Conservation (phyloP, 2,329 filamentous ascomycete genomes). For the Ascocoryne sarcoides region DNA sequence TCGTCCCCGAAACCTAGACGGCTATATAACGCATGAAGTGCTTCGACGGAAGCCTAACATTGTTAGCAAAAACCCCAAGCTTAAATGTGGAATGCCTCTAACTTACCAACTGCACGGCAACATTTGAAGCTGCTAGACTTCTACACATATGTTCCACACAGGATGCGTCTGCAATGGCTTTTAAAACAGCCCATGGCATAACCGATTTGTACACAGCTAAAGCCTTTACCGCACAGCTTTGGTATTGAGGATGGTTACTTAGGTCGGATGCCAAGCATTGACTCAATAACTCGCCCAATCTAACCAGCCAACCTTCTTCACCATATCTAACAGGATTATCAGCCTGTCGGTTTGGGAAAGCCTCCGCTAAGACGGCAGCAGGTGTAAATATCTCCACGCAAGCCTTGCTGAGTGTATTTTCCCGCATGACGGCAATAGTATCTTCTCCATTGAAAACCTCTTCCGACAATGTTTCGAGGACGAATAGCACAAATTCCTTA, state of each 20-base stretch:
- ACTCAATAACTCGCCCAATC: slow-evolving; percentile 65
- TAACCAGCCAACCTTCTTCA: slow-evolving; percentile 77
- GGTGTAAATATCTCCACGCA: slow-evolving; percentile 94
- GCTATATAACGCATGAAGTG: slow-evolving; percentile 73
- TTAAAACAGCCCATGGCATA: slow-evolving; percentile 81
- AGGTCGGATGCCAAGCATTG: slow-evolving; percentile 61
- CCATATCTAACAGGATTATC: slow-evolving; percentile 61
- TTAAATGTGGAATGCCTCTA: slow-evolving; percentile 1
- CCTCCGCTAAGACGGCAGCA: slow-evolving; percentile 60
- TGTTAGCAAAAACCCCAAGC: slow-evolving; percentile 11
- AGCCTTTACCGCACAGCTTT: slow-evolving; percentile 64
- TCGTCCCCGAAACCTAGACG: slow-evolving; percentile 65
- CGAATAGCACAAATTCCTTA: slow-evolving; percentile 79
- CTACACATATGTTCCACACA: slow-evolving; percentile 64
- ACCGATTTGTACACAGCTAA: slow-evolving; percentile 70
- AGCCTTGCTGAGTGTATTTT: slow-evolving; percentile 75
- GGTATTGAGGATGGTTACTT: slow-evolving; percentile 59
- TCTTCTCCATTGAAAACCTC: slow-evolving; percentile 92
- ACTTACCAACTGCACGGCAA: slow-evolving; percentile 65
- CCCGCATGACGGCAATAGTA: slow-evolving; percentile 71
- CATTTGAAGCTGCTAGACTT: slow-evolving; percentile 60
- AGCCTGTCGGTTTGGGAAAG: slow-evolving; percentile 63
- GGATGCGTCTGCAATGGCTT: slow-evolving; percentile 63
- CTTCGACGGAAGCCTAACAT: slow-evolving; percentile 64
- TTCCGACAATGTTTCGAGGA: slow-evolving; percentile 87